These are phyloP conservation scores for Fusarium gaditjirri DNA, from an alignment of 2,329 filamentous ascomycete species.

Conservation along the genomic window DNA sequence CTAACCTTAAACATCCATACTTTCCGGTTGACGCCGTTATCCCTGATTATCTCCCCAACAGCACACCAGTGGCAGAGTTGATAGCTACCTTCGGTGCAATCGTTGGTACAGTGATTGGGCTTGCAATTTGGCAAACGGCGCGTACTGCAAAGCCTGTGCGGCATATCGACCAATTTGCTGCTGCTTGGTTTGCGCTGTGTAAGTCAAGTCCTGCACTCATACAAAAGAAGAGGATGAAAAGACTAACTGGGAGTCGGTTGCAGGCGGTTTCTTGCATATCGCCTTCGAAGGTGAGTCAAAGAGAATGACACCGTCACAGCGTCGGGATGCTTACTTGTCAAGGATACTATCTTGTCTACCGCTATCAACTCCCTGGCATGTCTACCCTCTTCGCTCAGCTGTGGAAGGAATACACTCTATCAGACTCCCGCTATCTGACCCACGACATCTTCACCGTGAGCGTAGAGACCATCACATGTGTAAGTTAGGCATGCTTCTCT, in stretches of 20 bases:
- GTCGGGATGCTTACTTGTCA: background rate
- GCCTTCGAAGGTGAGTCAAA: slow-evolving; percentile 76
- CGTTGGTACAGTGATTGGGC: slow-evolving; percentile 50
- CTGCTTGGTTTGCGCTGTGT: slow-evolving; percentile 68
- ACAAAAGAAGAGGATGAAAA: background rate
- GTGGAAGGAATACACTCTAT: slow-evolving; percentile 92
- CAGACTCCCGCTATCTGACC: slow-evolving; percentile 87
- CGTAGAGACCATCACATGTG: slow-evolving; percentile 84
- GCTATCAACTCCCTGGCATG: slow-evolving; percentile 70
- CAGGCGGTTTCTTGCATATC: slow-evolving; percentile 76
- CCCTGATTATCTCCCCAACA: slow-evolving; percentile 59
- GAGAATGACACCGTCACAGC: background rate
- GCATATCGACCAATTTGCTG: slow-evolving; percentile 54
- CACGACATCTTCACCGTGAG: slow-evolving; percentile 87
- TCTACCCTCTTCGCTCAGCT: slow-evolving; percentile 83
- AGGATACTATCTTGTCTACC: slow-evolving; percentile 82
- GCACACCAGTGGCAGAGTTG: slow-evolving; percentile 51
- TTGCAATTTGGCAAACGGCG: slow-evolving; percentile 42
- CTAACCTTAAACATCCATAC: slow-evolving; percentile 58
- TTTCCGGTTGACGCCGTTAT: slow-evolving; percentile 58
- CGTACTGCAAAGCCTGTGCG: slow-evolving; percentile 37
- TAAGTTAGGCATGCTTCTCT: slow-evolving; percentile 53
- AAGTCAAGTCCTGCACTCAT: slow-evolving; percentile 13
- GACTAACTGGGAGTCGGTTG: background rate
- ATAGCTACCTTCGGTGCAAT: slow-evolving; percentile 51